Evolutionary conservation across 345 rosid species (phyloP).

Genomic region (Melastoma malabathricum): DNA sequence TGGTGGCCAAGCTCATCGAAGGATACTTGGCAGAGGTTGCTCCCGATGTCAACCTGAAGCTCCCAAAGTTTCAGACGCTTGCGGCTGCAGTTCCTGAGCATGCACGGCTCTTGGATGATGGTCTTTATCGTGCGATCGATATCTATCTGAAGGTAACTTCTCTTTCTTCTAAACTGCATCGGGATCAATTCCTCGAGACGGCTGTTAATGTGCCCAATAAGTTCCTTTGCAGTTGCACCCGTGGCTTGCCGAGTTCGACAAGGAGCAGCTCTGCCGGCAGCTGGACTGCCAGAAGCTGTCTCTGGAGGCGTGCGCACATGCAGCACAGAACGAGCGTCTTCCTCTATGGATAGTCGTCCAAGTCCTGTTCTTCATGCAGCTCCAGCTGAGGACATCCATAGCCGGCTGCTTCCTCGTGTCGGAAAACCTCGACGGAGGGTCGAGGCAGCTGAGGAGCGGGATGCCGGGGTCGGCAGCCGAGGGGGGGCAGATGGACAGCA

Average conservation of each 20-base stretch:
- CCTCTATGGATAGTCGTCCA: slow-evolving; percentile 80
- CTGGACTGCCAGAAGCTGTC: slow-evolving; percentile 96
- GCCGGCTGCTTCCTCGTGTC: slow-evolving; percentile 92
- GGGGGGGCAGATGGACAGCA: slow-evolving; percentile 70
- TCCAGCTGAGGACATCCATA: slow-evolving; percentile 87
- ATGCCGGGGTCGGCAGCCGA: slow-evolving; percentile 40
- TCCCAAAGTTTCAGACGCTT: slow-evolving; percentile 80
- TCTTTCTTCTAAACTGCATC: neutral
- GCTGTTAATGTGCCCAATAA: slow-evolving; percentile 6
- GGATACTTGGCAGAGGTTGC: slow-evolving; percentile 97
- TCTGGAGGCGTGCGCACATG: slow-evolving; percentile 93
- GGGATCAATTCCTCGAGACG: neutral
- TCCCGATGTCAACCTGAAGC: slow-evolving; percentile 84
- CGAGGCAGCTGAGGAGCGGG: slow-evolving; percentile 75
- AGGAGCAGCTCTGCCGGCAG: slow-evolving; percentile 78
- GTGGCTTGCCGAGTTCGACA: slow-evolving; percentile 75
- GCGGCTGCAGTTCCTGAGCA: slow-evolving; percentile 84
- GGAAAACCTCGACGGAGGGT: slow-evolving; percentile 82
- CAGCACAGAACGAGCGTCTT: slow-evolving; percentile 86
- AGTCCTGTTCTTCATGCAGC: slow-evolving; percentile 98
- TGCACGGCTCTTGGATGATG: slow-evolving; percentile 83
- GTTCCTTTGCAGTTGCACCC: slow-evolving; percentile 66
- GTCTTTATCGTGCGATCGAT: slow-evolving; percentile 90
- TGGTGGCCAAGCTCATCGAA: slow-evolving; percentile 85
- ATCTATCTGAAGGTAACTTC: slow-evolving; percentile 75